Base-by-base conservation (phyloP, 2,329 filamentous ascomycete genomes). In the Septoria petroselini region DNA sequence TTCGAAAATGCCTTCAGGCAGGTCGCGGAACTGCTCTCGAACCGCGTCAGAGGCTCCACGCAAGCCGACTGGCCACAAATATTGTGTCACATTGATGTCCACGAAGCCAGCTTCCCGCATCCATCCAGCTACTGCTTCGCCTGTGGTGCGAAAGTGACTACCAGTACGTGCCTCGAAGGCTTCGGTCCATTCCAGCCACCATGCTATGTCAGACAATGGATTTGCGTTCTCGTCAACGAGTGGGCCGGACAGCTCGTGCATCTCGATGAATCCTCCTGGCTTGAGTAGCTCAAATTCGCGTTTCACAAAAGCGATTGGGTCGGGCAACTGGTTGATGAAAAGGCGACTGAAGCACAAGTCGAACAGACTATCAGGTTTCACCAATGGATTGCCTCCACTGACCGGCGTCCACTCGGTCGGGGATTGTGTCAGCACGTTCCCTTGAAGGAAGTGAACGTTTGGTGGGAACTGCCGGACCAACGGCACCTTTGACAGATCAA, bases 401-500 rank as follows among this genome's bases (percentile, higher is more conserved):
- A 23, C 18, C 4, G 30, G 14, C 8, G 18, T 35, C 52, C 48
- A 55, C 3, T 47, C 17, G 7, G 23, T 33, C 1, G 46, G 48
- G 2, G 19, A 14, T 7, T 53, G 48, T 8, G 35, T 29, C 2
- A 54, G 8, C 29, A 58, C 41, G 30, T 58, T 54, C n/a, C 55
- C 55, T 35, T 55, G 42, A 1, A 55, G 31, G 23, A 53, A 56
- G 6, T 33, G 21, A 7, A 58, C 42, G 15, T 52, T 50, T 7
- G 21, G 12, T 27, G 39, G 42, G 17, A 35, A 52, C 3, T 58
- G 40, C 9, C 53, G 41, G 18, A 47, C 41, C 17, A 69, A 55
- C 50, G 52, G 48, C 1, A 59, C 52, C 14, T 50, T 15, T 40
- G 41, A 48, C 6, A 69, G 58, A 50, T 72, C 70, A 19, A 65